A percentile compares a stretch with the other conserved stretches of the same genome.
Evolutionary conservation across 116 monocot species (phyloP).

Genomic region (Papilionanthe hybrid): DNA sequence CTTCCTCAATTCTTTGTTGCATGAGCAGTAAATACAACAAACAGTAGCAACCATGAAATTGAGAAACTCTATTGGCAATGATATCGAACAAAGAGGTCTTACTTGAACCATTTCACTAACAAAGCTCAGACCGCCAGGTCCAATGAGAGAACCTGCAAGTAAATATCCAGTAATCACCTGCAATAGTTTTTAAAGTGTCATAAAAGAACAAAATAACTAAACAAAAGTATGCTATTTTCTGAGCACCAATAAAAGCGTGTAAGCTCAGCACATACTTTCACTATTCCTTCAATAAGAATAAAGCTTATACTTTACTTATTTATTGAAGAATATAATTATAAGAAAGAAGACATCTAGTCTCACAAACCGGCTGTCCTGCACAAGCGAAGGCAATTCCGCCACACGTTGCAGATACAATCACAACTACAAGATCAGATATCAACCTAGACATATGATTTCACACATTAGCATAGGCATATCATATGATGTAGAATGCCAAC

Average conservation of each 20-base stretch:
- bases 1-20: neutral
- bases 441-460: slow-evolving; percentile 41
- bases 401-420: slow-evolving; percentile 96
- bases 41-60: neutral
- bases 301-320: neutral
- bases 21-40: neutral
- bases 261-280: neutral
- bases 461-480: neutral
- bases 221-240: neutral
- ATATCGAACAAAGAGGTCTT: slow-evolving; percentile 43
- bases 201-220: neutral
- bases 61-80: neutral
- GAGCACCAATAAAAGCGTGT: neutral
- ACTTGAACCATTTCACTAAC: slow-evolving; percentile 99
- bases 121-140: slow-evolving; percentile 93
- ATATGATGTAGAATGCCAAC: neutral
- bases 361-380: slow-evolving; percentile 84
- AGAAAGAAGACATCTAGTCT: slow-evolving; percentile 4
- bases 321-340: neutral
- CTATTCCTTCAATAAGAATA: neutral
- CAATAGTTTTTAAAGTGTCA: slow-evolving; percentile 7
- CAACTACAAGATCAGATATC: slow-evolving; percentile 98
- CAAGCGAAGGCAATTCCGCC: slow-evolving; percentile 99
- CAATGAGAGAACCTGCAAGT: slow-evolving; percentile 93
- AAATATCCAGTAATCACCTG: slow-evolving; percentile 98